Percentiles rank a stretch among this genome's conserved stretches.
Evolutionary conservation across 805 yeast species (phyloP).

Genomic region (Vanderwaltozyma verrucispora): DNA sequence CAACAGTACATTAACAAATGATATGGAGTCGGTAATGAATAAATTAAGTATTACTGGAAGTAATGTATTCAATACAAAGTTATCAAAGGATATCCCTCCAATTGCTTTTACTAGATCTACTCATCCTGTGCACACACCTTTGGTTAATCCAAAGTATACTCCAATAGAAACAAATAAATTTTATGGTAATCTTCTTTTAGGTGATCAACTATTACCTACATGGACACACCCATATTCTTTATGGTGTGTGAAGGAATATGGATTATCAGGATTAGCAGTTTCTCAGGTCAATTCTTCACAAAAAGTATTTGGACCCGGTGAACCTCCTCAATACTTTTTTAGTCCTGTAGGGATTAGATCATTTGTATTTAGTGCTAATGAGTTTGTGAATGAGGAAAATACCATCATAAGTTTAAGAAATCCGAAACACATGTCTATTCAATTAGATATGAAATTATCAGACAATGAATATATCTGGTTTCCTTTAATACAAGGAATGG

Average conservation of each 20-base stretch:
- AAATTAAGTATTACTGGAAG: neutral
- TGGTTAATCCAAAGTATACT: slow-evolving; percentile 12
- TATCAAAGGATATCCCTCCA: slow-evolving; percentile 37
- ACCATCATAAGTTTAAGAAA: slow-evolving; percentile 10
- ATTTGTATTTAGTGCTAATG: slow-evolving; percentile 37
- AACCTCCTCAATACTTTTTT: slow-evolving; percentile 52
- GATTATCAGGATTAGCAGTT: slow-evolving; percentile 50
- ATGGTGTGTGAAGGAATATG: slow-evolving; percentile 48
- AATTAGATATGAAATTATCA: slow-evolving; percentile 9
- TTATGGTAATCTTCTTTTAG: slow-evolving; percentile 60
- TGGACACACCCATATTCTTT: slow-evolving; percentile 78
- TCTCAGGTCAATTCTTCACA: slow-evolving; percentile 52
- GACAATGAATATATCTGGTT: slow-evolving; percentile 28
- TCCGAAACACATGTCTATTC: slow-evolving; percentile 21
- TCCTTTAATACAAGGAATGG: slow-evolving; percentile 53
- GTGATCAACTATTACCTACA: slow-evolving; percentile 52
- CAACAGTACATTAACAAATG: neutral
- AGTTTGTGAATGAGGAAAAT: slow-evolving; percentile 25
- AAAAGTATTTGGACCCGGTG: slow-evolving; percentile 54
- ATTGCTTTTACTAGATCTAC: slow-evolving; percentile 27
- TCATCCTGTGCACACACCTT: slow-evolving; percentile 24
- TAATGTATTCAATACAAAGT: slow-evolving; percentile 33
- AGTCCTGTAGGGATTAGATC: slow-evolving; percentile 60
- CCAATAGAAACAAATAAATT: slow-evolving; percentile 72
- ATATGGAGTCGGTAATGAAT: neutral